These are phyloP conservation scores for Bruguiera sexangula DNA, from an alignment of 345 rosid species.

Conservation along the genomic window DNA sequence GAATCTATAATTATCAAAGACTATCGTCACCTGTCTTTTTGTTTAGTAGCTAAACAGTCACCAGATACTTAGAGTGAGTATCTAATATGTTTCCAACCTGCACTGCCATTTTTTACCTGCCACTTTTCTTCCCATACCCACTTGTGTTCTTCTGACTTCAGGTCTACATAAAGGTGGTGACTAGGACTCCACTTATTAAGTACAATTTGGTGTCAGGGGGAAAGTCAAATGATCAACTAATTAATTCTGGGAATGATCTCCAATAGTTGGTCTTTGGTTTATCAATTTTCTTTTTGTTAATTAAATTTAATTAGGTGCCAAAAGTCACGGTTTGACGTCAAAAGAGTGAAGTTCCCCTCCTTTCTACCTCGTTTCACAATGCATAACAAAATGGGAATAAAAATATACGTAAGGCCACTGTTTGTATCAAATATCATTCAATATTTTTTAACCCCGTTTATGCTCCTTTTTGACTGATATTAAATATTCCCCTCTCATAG, in stretches of 20 bases:
- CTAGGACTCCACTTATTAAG: not conserved
- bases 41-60: slow-evolving; percentile 19
- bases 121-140: not conserved
- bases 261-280: too few relatives aligned
- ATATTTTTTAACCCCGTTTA: too few relatives aligned
- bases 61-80: slow-evolving; percentile 9
- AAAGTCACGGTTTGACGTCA: slow-evolving; percentile 3
- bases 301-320: too few relatives aligned
- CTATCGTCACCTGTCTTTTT: slow-evolving; percentile 4
- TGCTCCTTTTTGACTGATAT: too few relatives aligned
- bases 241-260: not conserved
- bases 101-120: slow-evolving; percentile 1
- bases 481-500: too few relatives aligned
- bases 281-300: too few relatives aligned
- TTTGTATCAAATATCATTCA: too few relatives aligned
- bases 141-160: not conserved
- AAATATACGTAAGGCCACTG: too few relatives aligned
- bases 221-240: slow-evolving; percentile 7
- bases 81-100: slow-evolving; percentile 12
- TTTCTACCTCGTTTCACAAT: not conserved
- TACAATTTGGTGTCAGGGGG: not conserved
- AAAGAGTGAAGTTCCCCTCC: not conserved
- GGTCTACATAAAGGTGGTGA: not conserved
- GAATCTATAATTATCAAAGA: slow-evolving; percentile 10
- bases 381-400: too few relatives aligned